These are phyloP conservation scores for Cubamyces sp. DNA, from an alignment of 768 basidiomycete genomes.

Conservation along the genomic window DNA sequence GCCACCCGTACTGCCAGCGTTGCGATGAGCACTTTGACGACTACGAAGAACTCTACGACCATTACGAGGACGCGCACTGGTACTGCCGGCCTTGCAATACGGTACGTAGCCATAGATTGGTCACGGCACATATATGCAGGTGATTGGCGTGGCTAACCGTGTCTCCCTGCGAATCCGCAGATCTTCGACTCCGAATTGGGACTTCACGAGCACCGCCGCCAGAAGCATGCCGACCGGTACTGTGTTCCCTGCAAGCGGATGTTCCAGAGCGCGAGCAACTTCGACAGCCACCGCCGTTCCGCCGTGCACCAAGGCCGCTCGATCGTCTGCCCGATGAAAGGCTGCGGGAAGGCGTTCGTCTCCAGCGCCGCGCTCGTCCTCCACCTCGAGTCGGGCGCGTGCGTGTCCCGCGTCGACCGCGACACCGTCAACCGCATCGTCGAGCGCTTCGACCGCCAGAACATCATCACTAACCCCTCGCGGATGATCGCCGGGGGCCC, in stretches of 20 bases:
- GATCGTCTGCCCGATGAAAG: conserved; percentile 41
- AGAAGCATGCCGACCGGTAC: conserved; percentile 37
- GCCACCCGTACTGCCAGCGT: conserved; percentile 55
- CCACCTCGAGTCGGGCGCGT: conserved; percentile 66
- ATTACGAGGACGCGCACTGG: background rate
- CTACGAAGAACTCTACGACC: conserved; percentile 44
- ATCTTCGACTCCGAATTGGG: conserved; percentile 46
- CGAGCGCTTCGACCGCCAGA: conserved; percentile 45
- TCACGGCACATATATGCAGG: background rate
- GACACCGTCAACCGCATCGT: conserved; percentile 45
- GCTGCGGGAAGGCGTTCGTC: conserved; percentile 54
- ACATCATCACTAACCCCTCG: conserved; percentile 58
- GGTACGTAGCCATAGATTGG: background rate
- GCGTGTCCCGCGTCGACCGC: conserved; percentile 53
- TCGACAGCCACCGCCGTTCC: conserved; percentile 56
- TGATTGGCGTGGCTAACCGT: too few species aligned
- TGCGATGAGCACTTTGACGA: conserved; percentile 51
- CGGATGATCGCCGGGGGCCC: conserved; percentile 48
- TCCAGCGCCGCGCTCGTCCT: conserved; percentile 57
- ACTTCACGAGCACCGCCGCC: conserved; percentile 40
- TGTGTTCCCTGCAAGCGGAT: conserved; percentile 48
- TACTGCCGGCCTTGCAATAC: background rate
- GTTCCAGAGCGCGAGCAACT: conserved; percentile 47
- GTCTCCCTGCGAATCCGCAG: background rate
- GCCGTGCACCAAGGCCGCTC: conserved; percentile 48